phyloP scores from a whole-genome alignment of 345 rosid species.

The Pistacia integerrima region DNA sequence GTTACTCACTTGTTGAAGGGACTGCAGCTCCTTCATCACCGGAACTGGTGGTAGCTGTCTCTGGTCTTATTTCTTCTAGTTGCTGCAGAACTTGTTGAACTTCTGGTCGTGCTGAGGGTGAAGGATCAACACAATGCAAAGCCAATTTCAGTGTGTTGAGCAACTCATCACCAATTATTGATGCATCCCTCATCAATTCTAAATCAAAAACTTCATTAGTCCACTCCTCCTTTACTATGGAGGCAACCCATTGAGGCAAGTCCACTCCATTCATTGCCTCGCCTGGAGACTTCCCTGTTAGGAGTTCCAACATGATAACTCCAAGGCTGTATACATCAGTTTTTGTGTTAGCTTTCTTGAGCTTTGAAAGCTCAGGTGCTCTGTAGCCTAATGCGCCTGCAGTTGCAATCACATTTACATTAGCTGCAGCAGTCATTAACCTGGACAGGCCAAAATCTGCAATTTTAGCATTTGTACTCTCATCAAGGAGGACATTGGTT shows the following conservation, averaged over 20 bases:
- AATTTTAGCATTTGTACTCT: conserved; percentile 51
- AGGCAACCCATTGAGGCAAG: conserved; percentile 97
- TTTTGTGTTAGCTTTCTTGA: conserved; percentile 79
- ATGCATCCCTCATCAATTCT: conserved; percentile 78
- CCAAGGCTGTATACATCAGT: conserved; percentile 90
- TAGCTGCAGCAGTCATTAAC: conserved; percentile 77
- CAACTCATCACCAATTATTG: conserved; percentile 72
- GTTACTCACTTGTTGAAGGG: conserved; percentile 47
- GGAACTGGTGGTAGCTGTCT: conserved; percentile 29
- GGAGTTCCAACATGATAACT: conserved; percentile 77
- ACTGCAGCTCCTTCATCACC: conserved; percentile 50
- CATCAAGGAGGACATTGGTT: conserved; percentile 77
- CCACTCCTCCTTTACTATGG: conserved; percentile 91
- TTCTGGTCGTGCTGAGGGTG: conserved; percentile 79
- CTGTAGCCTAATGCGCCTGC: conserved; percentile 84
- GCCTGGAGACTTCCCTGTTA: conserved; percentile 87
- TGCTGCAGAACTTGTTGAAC: conserved; percentile 73
- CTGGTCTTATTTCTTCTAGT: conserved; percentile 69
- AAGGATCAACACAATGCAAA: conserved; percentile 90
- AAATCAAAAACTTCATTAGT: conserved; percentile 89
- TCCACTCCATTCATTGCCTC: conserved; percentile 79
- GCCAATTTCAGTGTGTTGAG: conserved; percentile 82
- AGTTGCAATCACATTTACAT: conserved; percentile 75
- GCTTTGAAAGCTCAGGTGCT: conserved; percentile 91
- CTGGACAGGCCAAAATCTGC: conserved; percentile 77